These are phyloP conservation scores for Zasmidium cellare DNA, from an alignment of 2,329 filamentous ascomycete genomes.

Conservation along the genomic window DNA sequence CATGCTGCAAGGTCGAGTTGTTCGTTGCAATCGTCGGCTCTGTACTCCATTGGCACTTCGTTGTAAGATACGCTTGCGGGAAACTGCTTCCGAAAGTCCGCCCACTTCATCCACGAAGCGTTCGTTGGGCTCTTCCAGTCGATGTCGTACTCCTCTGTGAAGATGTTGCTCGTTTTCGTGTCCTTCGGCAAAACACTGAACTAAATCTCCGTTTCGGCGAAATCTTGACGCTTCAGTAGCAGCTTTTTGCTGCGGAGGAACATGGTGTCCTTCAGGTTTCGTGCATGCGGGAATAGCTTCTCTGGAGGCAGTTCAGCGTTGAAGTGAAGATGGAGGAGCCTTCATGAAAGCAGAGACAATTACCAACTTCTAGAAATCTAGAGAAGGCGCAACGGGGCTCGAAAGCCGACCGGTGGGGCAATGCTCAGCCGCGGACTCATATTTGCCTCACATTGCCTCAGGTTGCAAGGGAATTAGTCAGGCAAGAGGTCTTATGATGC, in stretches of 20 bases:
- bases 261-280: conserved; percentile 59
- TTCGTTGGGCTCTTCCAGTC: conserved; percentile 24
- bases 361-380: too few species aligned
- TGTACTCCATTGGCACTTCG: conserved; percentile 10
- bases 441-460: too few species aligned
- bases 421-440: too few species aligned
- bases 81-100: conserved; percentile 44
- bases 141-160: conserved; percentile 49
- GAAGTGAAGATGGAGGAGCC: conserved; percentile 75
- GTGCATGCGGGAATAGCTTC: conserved; percentile 59
- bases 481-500: too few species aligned
- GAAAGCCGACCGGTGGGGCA: too few species aligned
- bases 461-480: too few species aligned
- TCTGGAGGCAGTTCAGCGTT: conserved; percentile 68
- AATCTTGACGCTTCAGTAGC: conserved; percentile 45
- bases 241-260: conserved; percentile 65
- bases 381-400: too few species aligned
- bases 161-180: conserved; percentile 44
- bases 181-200: conserved; percentile 53
- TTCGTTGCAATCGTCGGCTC: conserved; percentile 5
- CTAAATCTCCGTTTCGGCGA: conserved; percentile 59
- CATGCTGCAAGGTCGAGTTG: conserved; percentile 24
- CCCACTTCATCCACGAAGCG: conserved; percentile 47
- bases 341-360: too few species aligned
- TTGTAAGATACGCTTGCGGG: conserved; percentile 28